Conservation (phyloP, 202 grass and related monocot genomes). For the Schoenoplectus triqueter region DNA sequence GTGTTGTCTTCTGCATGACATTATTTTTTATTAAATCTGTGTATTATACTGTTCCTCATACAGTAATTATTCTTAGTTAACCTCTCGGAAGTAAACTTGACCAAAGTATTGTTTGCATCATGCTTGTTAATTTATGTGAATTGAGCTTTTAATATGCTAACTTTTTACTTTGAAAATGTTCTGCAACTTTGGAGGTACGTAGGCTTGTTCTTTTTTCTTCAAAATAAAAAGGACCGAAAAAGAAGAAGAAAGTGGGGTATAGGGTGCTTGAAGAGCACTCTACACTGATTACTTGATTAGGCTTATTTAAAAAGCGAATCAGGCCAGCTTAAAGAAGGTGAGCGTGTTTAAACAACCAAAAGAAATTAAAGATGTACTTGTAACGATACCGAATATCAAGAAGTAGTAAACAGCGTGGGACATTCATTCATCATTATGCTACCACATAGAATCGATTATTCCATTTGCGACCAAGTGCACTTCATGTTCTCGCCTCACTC, state of each 20-base stretch:
- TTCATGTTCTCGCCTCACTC: background rate
- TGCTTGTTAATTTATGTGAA: background rate
- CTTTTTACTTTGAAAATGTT: background rate
- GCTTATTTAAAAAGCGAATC: constrained; percentile 15
- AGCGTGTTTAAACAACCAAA: constrained; percentile 7
- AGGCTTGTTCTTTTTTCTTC: background rate
- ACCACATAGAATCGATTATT: background rate
- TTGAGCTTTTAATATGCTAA: background rate
- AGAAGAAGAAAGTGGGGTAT: background rate
- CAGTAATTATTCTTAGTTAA: background rate
- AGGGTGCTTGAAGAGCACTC: constrained; percentile 35
- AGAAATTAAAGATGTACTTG: background rate
- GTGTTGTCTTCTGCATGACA: background rate
- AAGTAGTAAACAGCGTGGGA: constrained; percentile 3
- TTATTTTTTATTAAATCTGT: background rate
- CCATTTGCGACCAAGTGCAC: constrained; percentile 25
- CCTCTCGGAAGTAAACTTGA: no score
- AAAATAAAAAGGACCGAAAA: background rate
- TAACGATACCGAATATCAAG: background rate
- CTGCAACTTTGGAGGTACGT: background rate
- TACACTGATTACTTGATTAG: constrained; percentile 13
- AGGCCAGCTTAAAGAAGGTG: constrained; percentile 28
- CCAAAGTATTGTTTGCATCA: background rate
- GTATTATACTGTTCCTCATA: background rate
- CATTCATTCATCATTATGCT: constrained; percentile 31